Base-by-base conservation (phyloP, 2,329 filamentous ascomycete genomes). In the Phialocephala sp. region DNA sequence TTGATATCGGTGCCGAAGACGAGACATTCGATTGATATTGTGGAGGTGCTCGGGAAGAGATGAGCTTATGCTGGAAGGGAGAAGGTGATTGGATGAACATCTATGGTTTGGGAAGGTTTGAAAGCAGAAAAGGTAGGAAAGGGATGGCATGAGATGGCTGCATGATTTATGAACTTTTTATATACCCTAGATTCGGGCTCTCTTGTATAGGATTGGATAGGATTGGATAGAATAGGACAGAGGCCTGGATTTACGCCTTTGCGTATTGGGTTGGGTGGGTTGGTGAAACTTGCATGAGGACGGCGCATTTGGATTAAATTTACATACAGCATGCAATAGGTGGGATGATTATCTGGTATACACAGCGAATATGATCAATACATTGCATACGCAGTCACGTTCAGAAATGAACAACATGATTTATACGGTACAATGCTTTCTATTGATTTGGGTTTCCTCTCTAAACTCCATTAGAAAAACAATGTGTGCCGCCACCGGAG, bases 21-120 rank as follows among this genome's bases (percentile, higher is more conserved):
- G 56, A 69, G 71, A 58, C 69, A 68, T 59, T 71, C 69, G 32
- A 52, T 70, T 62, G 71, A 72, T 69, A 63, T 70, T 50, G 68
- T 62, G 4, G 68, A 72, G 65, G 52, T 69, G 12, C 41, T 72
- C 36, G 61, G 63, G 41, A 50, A 32, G 55, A 57, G 55, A 41
- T 37, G 20, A 24, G 18, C 2, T 6, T 18, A 24, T 8, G 22
- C 15, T 18, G 27, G 12, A 56, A 12, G 12, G 18, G n/a, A 37
- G 24, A 56, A 55, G 2, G 15, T 14, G 27, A 15, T 4, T 14
- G 52, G 12, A 37, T 18, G 27, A 12, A 36, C 3, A 35, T 56
- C 14, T 56, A 36, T 36, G 24, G 14, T 8, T 36, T 32, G 6
- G 27, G 6, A 32, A 32, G 27, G 27, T 32, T 32, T 32, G 14